Evolutionary conservation across 2,329 filamentous ascomycete species (phyloP), one percentile per base, ranked within the genome.

Genomic region (Rutstroemia sp.): DNA sequence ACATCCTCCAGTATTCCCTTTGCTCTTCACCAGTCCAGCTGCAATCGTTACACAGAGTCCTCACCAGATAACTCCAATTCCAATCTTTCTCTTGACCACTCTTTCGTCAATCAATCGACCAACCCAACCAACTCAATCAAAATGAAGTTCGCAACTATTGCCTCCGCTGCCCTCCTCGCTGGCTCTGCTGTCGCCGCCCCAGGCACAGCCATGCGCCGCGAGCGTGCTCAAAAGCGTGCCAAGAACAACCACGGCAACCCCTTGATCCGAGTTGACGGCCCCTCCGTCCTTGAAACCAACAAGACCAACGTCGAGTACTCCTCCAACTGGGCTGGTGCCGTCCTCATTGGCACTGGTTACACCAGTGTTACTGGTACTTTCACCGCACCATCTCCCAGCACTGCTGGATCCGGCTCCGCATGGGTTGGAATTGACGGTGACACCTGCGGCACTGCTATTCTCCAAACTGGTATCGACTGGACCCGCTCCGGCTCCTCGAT

Each of bases 381-480:
- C 68, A 77, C 71, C 1, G 75, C 82, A 5, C 81, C 80, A 2
- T 72, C 72, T 0, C 75, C 79, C 9, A 77, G 75, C 21, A 76
- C 77, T 2, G 52, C 38, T 1, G 53, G 45, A 38, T 52, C 41
- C 1, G 49, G 53, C 23, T 41, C 49, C 27, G 79, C 78, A 10
- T 83, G 79, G 81, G 79, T 84, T 8, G 81, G 81, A 23, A 83
- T 85, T 56, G 81, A 84, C 58, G 81, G 81, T 12, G 78, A 82
- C 62, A 80, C 78, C 5, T 83, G 79, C 67, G 66, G 65, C 18
- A 72, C 70, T 2, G 77, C 79, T 7, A 81, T 83, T 53, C 70
- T 83, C 5, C 80, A 83, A 66, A 78, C 79, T 1, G 81, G 80
- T 34, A 69, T 84, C 38, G 80, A 83, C 67, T 80, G 80, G 66